Base-by-base conservation (phyloP, 2,329 filamentous ascomycete genomes). In the Aureobasidium musti region DNA sequence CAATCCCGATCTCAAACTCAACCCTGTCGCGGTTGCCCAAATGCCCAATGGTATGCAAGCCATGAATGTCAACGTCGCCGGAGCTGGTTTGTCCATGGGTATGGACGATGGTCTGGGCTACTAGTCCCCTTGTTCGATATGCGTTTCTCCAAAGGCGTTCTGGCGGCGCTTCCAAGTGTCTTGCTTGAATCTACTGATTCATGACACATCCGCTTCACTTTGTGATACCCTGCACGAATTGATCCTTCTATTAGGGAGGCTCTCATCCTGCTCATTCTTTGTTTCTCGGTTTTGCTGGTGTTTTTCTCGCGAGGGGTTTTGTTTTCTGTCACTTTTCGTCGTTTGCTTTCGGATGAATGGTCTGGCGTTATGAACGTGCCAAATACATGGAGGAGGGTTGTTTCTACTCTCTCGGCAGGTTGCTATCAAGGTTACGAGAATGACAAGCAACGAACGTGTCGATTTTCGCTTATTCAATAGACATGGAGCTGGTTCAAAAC, bases 1-100 rank as follows among this genome's bases (percentile, higher is more conserved):
- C 81, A 96, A 96, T 74, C 92, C 92, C 0, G 92, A 97, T 69
- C 86, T 89, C 70, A 85, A 87, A 73, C 76, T 86, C 64, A 81
- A 82, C 54, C 75, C 69, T 33, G 65, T 67, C 64, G 71, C 71
- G 35, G 67, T 74, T 39, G 67, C 72, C 5, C 76, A 74, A 21
- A 71, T 78, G 39, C 73, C 75, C 19, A 76, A 73, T 57, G 78
- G 78, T 59, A 69, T 80, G 54, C 77, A 80, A 69, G 78, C 79
- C 63, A 75, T 79, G 72, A 80, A 79, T 63, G 80, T 79, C 68
- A 83, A 82, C 67, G 80, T 82, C 67, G 83, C 82, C 28, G 81
- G 80, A 52, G 80, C 80, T 67, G 84, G 84, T 63, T 79, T 87
- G 68, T 66, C 64, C 19, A 80, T 82, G 47, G 84, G 84, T 66